Evolutionary conservation across 2,329 filamentous ascomycete species (phyloP).

Genomic region (Ophiostoma montium): DNA sequence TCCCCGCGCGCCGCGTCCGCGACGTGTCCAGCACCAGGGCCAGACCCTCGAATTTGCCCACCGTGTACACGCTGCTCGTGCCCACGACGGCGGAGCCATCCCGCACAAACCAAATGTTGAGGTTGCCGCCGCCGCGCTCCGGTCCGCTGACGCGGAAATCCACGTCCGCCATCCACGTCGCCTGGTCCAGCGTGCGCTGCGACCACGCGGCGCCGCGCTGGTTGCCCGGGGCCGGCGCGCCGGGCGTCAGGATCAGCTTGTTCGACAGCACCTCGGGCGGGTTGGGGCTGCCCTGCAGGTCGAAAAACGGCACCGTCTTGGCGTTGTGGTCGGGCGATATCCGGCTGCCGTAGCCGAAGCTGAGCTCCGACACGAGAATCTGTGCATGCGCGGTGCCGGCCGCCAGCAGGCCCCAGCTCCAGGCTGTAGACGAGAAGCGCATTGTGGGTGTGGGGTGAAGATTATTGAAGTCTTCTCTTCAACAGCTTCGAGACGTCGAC

Average conservation of each 20-base stretch:
- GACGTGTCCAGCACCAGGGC: slow-evolving; percentile 76
- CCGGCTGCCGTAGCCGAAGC: slow-evolving; percentile 48
- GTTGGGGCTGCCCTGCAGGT: slow-evolving; percentile 38
- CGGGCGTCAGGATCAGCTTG: slow-evolving; percentile 81
- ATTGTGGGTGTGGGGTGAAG: slow-evolving; percentile 6
- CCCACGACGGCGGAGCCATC: slow-evolving; percentile 52
- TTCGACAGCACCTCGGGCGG: slow-evolving; percentile 62
- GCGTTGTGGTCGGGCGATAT: slow-evolving; percentile 48
- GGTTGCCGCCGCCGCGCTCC: slow-evolving; percentile 73
- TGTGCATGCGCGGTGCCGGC: slow-evolving; percentile 40
- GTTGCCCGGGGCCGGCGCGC: slow-evolving; percentile 69
- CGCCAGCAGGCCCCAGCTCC: slow-evolving; percentile 12
- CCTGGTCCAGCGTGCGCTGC: slow-evolving; percentile 43
- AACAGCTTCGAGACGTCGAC: no score
- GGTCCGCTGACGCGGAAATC: slow-evolving; percentile 79
- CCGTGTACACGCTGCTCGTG: slow-evolving; percentile 69
- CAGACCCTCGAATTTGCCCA: slow-evolving; percentile 76
- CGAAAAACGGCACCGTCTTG: slow-evolving; percentile 36
- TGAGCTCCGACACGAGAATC: slow-evolving; percentile 56
- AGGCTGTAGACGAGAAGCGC: slow-evolving; percentile 12
- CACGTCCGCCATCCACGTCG: slow-evolving; percentile 70
- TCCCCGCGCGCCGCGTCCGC: slow-evolving; percentile 55
- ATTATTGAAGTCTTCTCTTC: no score
- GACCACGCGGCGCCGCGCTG: slow-evolving; percentile 75
- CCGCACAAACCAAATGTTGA: slow-evolving; percentile 84